A percentile compares a stretch with the other conserved stretches of the same genome.
Evolutionary conservation across 2,329 filamentous ascomycete species (phyloP).

Genomic region (Tolypocladium nubicola): DNA sequence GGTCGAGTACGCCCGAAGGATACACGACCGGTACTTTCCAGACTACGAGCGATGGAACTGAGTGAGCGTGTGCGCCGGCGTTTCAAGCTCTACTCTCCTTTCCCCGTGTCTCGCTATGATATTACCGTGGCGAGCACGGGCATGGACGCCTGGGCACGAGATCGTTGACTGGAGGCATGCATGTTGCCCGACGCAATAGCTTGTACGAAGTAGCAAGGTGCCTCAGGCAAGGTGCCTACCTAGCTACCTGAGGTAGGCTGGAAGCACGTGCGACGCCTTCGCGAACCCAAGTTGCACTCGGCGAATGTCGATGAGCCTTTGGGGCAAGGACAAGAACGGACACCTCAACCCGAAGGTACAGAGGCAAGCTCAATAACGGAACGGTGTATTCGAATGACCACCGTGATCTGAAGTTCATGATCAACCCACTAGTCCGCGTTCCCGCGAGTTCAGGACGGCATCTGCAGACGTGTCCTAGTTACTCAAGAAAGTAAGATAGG

Average conservation of each 20-base stretch:
- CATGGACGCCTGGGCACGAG: not conserved
- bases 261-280: not conserved
- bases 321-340: not conserved
- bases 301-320: not conserved
- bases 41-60: conserved; percentile 37
- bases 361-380: not conserved
- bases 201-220: not conserved
- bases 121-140: not conserved
- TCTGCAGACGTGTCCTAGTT: too few relatives aligned
- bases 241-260: too few relatives aligned
- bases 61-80: not conserved
- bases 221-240: not conserved
- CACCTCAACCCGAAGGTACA: not conserved
- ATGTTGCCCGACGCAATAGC: not conserved
- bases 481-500: too few relatives aligned
- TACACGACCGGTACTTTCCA: conserved; percentile 45
- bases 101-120: not conserved
- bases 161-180: not conserved
- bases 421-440: too few relatives aligned
- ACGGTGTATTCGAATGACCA: not conserved
- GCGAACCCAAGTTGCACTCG: not conserved
- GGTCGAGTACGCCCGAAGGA: conserved; percentile 43
- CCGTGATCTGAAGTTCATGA: not conserved
- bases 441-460: too few relatives aligned
- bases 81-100: not conserved